Evolutionary conservation across 257 asterid genomes (phyloP), one percentile per base, ranked within the genome.

Genomic region (Oldenlandia corymbosa): DNA sequence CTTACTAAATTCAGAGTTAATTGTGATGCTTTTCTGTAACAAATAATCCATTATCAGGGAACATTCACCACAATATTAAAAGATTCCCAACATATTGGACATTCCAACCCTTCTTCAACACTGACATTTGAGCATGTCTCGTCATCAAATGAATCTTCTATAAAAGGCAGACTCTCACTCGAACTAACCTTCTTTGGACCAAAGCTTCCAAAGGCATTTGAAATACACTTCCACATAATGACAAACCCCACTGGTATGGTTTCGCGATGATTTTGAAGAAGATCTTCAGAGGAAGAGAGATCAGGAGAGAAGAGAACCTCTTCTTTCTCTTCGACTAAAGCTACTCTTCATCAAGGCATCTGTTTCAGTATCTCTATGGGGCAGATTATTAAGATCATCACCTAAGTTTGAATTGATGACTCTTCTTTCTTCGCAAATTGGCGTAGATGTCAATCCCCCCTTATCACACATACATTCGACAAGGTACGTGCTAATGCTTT

Each of bases 51-150:
- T n/a, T n/a, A n/a, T n/a, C n/a, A n/a, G n/a, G n/a, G 96, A 61
- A 90, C 87, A 48, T 88, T 88, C 86, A 88, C 97, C 28, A 90
- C 97, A 65, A 90, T 84, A 76, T 90, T 90, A 60, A 90, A 88
- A 36, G 95, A 90, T 69, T 90, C 97, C 85, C 95, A 90, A 78
- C 97, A 90, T 75, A 90, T 90, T 27, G 96, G 96, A 87, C 98
- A 88, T 72, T 91, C 96, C 62, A 91, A 79, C 32, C 83, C 95
- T 80, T 91, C 95, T 13, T 80, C 95, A 5, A 66, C 62, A 80
- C 95, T 85, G 46, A 82, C 82, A 66, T 79, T 79, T 43, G 96
- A 86, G 55, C 84, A 73, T 61, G 73, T 71, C 65, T 88, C 96
- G 11, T 88, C 95, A 37, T 88, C 98, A 7, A 94, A 87, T 50